Conservation (phyloP, 108 stramenopile species). For the Skeletonema marinoi region DNA sequence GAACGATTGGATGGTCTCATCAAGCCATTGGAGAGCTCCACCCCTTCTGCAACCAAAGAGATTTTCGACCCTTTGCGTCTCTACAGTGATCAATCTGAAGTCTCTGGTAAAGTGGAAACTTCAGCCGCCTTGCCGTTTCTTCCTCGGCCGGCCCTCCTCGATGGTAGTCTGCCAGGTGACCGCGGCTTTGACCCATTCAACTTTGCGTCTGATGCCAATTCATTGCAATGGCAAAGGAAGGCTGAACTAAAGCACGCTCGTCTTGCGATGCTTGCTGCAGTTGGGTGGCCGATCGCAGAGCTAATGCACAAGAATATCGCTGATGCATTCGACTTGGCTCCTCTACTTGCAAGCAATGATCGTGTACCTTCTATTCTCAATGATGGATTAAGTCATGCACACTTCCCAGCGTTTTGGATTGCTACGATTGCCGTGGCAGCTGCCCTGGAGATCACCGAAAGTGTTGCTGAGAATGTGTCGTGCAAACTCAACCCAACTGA, state of each 20-base stretch:
- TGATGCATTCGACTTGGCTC: conserved; percentile 7
- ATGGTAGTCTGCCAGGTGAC: conserved; percentile 52
- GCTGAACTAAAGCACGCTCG: conserved; percentile 62
- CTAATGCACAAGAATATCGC: conserved; percentile 60
- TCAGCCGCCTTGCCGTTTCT: conserved; percentile 36
- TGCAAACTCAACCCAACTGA: conserved; percentile 40
- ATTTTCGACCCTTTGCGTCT: conserved; percentile 25
- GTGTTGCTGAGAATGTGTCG: not conserved
- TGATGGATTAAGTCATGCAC: conserved; percentile 64
- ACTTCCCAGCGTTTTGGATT: conserved; percentile 64
- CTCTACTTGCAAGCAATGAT: conserved; percentile 45
- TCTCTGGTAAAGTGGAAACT: conserved; percentile 17
- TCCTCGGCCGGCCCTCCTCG: conserved; percentile 48
- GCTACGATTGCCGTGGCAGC: conserved; percentile 42
- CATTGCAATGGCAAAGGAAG: conserved; percentile 34
- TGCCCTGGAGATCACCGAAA: conserved; percentile 38
- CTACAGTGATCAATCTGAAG: conserved; percentile 20
- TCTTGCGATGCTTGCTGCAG: conserved; percentile 69
- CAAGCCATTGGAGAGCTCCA: conserved; percentile 1
- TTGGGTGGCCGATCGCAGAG: conserved; percentile 78
- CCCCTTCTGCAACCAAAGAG: not conserved
- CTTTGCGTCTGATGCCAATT: conserved; percentile 13
- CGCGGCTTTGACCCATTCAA: conserved; percentile 61
- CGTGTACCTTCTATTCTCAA: conserved; percentile 74
- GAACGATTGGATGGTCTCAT: conserved; percentile 11